These are phyloP conservation scores for Thielaviopsis ethacetica DNA, from an alignment of 2,329 filamentous ascomycete genomes.

Conservation along the genomic window DNA sequence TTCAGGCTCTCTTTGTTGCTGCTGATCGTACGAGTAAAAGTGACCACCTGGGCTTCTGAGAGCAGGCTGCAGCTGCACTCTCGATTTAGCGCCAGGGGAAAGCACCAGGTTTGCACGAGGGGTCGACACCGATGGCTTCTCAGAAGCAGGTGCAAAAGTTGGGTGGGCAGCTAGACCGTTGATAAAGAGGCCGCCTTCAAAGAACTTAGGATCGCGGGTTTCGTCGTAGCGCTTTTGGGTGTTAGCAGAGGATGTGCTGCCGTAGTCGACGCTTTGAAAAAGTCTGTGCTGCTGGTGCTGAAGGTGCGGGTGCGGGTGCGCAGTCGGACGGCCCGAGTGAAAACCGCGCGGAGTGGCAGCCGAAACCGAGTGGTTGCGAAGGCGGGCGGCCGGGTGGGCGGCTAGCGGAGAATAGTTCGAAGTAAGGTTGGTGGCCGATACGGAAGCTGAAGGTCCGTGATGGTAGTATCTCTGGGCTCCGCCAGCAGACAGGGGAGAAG, in stretches of 20 bases:
- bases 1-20: background rate
- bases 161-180: constrained; percentile 9
- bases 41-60: background rate
- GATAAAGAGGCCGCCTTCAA: constrained; percentile 2
- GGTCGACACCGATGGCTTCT: background rate
- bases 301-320: background rate
- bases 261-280: background rate
- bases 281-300: background rate
- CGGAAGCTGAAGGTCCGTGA: background rate
- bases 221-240: background rate
- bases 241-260: background rate
- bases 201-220: background rate
- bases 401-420: background rate
- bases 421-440: background rate
- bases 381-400: background rate
- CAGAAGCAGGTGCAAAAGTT: background rate
- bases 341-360: background rate
- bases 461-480: background rate
- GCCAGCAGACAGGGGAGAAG: background rate
- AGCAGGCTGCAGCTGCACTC: background rate
- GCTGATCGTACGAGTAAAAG: background rate
- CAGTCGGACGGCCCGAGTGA: background rate
- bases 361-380: background rate
- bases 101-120: background rate
- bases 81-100: background rate